Evolutionary conservation across 1,284 basidiomycete species (phyloP).

Genomic region (Earliella scabrosa): DNA sequence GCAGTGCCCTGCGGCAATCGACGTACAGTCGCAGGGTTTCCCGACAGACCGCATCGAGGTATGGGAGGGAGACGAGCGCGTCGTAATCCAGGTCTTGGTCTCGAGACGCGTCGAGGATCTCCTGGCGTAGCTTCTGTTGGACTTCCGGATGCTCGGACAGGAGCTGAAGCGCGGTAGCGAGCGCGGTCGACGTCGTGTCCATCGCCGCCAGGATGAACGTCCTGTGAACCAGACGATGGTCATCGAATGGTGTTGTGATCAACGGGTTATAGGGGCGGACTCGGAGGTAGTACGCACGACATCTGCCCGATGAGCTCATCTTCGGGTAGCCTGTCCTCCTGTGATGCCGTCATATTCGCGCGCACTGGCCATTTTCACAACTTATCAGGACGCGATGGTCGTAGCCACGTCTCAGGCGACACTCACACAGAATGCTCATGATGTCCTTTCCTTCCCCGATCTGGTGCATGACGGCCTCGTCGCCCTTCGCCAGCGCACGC

Average conservation of each 20-base stretch:
- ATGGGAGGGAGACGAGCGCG: conserved; percentile 37
- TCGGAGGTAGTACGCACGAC: too few relatives aligned
- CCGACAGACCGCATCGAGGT: conserved; percentile 51
- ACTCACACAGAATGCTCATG: conserved; percentile 8
- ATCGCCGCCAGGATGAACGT: conserved; percentile 53
- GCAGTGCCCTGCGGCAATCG: too few relatives aligned
- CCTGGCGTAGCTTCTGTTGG: conserved; percentile 60
- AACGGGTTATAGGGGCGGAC: too few relatives aligned
- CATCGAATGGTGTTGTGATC: neutral
- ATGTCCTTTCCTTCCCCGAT: conserved; percentile 7
- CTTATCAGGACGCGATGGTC: neutral
- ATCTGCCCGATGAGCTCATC: conserved; percentile 19
- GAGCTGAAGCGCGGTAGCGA: conserved; percentile 70
- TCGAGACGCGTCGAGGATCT: conserved; percentile 37
- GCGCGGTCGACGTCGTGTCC: conserved; percentile 59
- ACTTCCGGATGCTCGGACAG: conserved; percentile 52
- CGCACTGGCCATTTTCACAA: neutral
- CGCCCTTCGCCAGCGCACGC: conserved; percentile 2
- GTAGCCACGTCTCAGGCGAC: neutral
- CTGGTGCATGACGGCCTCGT: conserved; percentile 1
- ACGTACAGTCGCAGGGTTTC: conserved; percentile 50
- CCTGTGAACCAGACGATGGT: neutral
- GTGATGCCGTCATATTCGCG: conserved; percentile 7
- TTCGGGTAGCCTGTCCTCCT: conserved; percentile 8
- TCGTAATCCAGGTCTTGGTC: conserved; percentile 19